These are phyloP conservation scores for Penicillium cosmopolitanum DNA, from an alignment of 495 filamentous ascomycete species.

Conservation along the genomic window DNA sequence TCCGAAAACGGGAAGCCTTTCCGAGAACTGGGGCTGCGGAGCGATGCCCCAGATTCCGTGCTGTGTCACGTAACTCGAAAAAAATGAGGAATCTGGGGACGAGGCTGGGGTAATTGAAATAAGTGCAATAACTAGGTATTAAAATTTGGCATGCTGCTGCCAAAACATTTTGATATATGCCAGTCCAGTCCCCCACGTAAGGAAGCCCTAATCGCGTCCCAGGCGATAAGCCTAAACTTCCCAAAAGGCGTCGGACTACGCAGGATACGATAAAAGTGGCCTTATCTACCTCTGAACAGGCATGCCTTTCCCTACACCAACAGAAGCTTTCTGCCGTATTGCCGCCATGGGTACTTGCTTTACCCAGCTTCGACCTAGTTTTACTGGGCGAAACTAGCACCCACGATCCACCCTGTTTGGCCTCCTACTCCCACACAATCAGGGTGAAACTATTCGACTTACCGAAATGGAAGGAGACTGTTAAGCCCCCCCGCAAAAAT, in stretches of 20 bases:
- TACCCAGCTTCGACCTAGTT: neutral
- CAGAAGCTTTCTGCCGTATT: neutral
- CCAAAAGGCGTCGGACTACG: neutral
- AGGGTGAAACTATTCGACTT: neutral
- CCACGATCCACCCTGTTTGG: neutral
- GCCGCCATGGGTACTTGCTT: neutral
- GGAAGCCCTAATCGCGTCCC: neutral
- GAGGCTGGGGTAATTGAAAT: constrained; percentile 3
- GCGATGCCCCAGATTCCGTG: constrained; percentile 7
- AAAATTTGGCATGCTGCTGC: too few species aligned
- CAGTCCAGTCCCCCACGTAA: neutral
- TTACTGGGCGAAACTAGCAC: neutral
- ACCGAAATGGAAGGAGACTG: constrained; percentile 1
- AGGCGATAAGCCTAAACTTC: neutral
- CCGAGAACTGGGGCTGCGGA: neutral
- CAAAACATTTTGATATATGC: neutral
- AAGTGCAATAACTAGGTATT: neutral
- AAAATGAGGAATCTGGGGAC: constrained; percentile 2
- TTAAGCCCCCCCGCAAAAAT: neutral
- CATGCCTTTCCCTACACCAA: constrained; percentile 4
- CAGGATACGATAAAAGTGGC: neutral
- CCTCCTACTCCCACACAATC: too few species aligned
- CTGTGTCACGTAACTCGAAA: neutral
- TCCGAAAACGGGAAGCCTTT: constrained; percentile 6
- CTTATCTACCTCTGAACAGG: constrained; percentile 1